Percentiles rank a stretch among this genome's conserved stretches.
These are phyloP conservation scores for Talaromyces adpressus DNA, from an alignment of 495 filamentous ascomycete species.

Conservation along the genomic window DNA sequence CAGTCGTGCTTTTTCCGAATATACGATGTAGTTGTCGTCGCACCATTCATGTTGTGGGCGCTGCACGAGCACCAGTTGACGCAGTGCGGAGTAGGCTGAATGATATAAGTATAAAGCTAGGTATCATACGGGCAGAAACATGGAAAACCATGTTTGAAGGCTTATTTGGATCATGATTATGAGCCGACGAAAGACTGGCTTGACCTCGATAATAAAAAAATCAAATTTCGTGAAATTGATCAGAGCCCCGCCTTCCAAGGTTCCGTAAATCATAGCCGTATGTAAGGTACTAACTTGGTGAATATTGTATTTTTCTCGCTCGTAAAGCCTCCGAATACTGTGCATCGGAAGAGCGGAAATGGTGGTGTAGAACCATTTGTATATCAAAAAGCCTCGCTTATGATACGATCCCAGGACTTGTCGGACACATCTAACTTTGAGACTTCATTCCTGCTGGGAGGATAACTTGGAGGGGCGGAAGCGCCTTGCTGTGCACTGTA, in stretches of 20 bases:
- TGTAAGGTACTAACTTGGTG: background rate
- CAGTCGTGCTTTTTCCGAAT: too few relatives aligned
- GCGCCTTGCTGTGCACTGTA: background rate
- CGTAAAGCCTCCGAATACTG: background rate
- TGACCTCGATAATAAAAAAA: background rate
- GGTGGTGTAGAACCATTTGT: background rate
- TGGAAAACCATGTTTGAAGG: too few relatives aligned
- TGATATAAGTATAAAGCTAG: too few relatives aligned
- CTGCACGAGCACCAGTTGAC: too few relatives aligned
- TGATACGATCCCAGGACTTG: conserved; percentile 3
- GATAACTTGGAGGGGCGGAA: background rate
- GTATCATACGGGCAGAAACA: too few relatives aligned
- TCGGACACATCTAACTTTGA: background rate
- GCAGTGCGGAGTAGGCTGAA: too few relatives aligned
- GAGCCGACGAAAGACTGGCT: background rate
- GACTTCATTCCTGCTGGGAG: background rate
- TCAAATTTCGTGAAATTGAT: background rate
- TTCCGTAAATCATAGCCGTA: background rate
- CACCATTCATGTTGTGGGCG: too few relatives aligned
- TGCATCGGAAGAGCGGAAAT: background rate
- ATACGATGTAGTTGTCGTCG: too few relatives aligned
- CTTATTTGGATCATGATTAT: too few relatives aligned
- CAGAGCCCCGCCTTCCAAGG: too few relatives aligned
- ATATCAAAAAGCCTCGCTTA: conserved; percentile 4
- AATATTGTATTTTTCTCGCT: background rate